These are phyloP conservation scores for Pleurotus platypus DNA, from an alignment of 768 basidiomycete genomes.

Conservation along the genomic window DNA sequence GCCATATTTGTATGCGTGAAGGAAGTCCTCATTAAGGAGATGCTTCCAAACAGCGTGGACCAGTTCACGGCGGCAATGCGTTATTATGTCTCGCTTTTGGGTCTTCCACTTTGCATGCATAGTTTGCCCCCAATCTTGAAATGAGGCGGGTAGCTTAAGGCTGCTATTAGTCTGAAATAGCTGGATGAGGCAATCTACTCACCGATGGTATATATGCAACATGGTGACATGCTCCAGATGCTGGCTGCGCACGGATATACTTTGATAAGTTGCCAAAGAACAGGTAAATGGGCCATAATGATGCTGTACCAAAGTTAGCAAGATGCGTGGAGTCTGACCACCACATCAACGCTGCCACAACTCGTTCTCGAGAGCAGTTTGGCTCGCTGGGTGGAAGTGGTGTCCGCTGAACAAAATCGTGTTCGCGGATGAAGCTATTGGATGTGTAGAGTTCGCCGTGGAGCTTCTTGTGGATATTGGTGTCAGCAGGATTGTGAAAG, in stretches of 20 bases:
- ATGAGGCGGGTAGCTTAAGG: constrained; percentile 9
- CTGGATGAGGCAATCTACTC: background rate
- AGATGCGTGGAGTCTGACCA: constrained; percentile 28
- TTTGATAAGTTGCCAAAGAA: constrained; percentile 32
- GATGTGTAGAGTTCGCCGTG: constrained; percentile 17
- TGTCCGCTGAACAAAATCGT: constrained; percentile 9
- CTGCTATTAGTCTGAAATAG: background rate
- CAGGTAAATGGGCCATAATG: constrained; percentile 31
- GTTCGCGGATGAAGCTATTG: constrained; percentile 10
- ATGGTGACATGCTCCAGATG: constrained; percentile 18
- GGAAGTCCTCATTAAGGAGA: constrained; percentile 21
- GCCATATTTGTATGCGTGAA: constrained; percentile 19
- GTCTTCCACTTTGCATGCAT: background rate
- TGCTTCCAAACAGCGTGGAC: constrained; percentile 21
- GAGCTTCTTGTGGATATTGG: constrained; percentile 16
- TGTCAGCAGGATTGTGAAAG: constrained; percentile 20
- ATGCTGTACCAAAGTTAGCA: constrained; percentile 22
- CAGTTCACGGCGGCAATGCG: constrained; percentile 13
- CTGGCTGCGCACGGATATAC: constrained; percentile 22
- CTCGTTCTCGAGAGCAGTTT: constrained; percentile 11
- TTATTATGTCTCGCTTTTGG: constrained; percentile 2
- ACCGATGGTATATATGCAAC: constrained; percentile 26
- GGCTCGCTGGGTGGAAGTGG: constrained; percentile 7
- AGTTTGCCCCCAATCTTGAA: constrained; percentile 5
- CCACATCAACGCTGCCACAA: constrained; percentile 18